These are phyloP conservation scores for Penicillium taxi DNA, from an alignment of 495 filamentous ascomycete genomes.

Conservation along the genomic window DNA sequence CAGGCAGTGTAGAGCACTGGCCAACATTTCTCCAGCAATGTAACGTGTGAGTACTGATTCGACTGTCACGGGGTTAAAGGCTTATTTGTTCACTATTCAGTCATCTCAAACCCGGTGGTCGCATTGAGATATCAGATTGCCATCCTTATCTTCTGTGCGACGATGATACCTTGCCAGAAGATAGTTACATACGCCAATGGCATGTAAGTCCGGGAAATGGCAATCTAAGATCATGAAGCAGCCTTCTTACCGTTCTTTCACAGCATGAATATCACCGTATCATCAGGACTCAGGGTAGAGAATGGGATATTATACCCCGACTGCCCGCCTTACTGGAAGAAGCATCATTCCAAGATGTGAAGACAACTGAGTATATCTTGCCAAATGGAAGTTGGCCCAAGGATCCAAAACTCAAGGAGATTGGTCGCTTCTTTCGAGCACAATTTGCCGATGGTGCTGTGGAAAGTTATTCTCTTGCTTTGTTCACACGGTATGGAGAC, in stretches of 20 bases:
- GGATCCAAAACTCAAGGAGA: slow-evolving; percentile 31
- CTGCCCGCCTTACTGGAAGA: slow-evolving; percentile 6
- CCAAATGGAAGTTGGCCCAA: slow-evolving; percentile 35
- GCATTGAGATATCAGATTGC: slow-evolving; percentile 13
- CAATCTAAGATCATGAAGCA: too few relatives aligned
- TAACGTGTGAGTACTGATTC: slow-evolving; percentile 5
- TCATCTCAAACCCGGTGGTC: slow-evolving; percentile 19
- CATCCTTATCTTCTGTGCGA: slow-evolving; percentile 8
- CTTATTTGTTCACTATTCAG: background rate
- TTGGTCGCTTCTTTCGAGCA: slow-evolving; percentile 19
- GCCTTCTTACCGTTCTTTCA: background rate
- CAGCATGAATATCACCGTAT: slow-evolving; percentile 21
- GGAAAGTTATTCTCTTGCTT: slow-evolving; percentile 16
- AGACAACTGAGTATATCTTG: slow-evolving; percentile 15
- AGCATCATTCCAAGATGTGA: slow-evolving; percentile 12
- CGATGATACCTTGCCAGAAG: slow-evolving; percentile 10
- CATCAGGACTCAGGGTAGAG: slow-evolving; percentile 14
- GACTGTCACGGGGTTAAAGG: too few relatives aligned
- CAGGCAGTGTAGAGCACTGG: slow-evolving; percentile 27
- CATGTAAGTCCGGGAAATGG: too few relatives aligned
- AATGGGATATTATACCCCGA: slow-evolving; percentile 8
- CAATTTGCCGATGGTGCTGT: slow-evolving; percentile 9
- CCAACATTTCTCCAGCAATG: slow-evolving; percentile 9
- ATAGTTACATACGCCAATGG: slow-evolving; percentile 11
- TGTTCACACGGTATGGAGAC: slow-evolving; percentile 15